A percentile compares a stretch with the other conserved stretches of the same genome.
These are phyloP conservation scores for Testicularia cyperi DNA, from an alignment of 1,284 basidiomycete species.

Conservation along the genomic window DNA sequence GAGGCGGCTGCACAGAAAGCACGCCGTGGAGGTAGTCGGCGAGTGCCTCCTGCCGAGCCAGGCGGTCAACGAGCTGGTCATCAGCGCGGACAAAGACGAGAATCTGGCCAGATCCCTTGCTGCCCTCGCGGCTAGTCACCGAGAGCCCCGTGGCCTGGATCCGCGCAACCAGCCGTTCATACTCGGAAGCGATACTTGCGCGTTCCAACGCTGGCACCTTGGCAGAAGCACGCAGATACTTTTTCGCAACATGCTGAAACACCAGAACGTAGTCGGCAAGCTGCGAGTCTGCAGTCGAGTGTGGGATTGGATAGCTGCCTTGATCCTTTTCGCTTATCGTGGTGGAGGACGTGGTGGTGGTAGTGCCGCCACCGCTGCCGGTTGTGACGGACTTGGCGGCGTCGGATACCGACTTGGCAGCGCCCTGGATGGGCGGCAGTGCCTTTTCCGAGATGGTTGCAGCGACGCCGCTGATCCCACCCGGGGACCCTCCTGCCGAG, in stretches of 20 bases:
- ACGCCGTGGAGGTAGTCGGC: constrained; percentile 54
- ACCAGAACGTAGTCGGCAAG: constrained; percentile 50
- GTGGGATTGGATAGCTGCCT: constrained; percentile 12
- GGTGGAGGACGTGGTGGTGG: background rate
- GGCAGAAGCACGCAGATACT: constrained; percentile 19
- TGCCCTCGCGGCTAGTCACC: constrained; percentile 44
- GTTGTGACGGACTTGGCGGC: constrained; percentile 1
- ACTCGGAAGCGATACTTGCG: constrained; percentile 33
- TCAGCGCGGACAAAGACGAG: constrained; percentile 51
- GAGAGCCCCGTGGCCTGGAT: constrained; percentile 39
- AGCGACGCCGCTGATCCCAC: background rate
- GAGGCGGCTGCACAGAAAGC: constrained; percentile 22
- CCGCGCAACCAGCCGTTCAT: constrained; percentile 20
- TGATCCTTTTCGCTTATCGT: background rate
- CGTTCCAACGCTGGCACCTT: constrained; percentile 33
- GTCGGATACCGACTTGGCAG: constrained; percentile 5
- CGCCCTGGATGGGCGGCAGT: constrained; percentile 24
- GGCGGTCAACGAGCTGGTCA: constrained; percentile 11
- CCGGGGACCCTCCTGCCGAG: background rate
- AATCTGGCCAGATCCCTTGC: constrained; percentile 30
- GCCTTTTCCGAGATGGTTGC: constrained; percentile 13
- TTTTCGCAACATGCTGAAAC: constrained; percentile 42
- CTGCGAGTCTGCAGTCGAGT: constrained; percentile 22
- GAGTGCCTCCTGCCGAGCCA: constrained; percentile 32
- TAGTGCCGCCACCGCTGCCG: background rate